phyloP scores from a whole-genome alignment of 2,329 filamentous ascomycete species.

The Xylaria digitata region DNA sequence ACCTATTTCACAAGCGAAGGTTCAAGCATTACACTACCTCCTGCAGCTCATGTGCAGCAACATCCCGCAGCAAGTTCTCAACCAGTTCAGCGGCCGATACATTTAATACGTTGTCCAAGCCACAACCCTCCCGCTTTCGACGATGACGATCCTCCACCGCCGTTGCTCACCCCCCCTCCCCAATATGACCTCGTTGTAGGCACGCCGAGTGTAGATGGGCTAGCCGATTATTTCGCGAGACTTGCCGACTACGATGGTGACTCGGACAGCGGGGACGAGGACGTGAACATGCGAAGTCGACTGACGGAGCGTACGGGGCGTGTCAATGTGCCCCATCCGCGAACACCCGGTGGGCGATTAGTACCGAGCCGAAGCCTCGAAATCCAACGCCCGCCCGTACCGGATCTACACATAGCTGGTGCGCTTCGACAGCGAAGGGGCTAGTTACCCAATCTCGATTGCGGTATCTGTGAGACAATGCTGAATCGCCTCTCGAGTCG shows the following conservation, averaged over 20 bases:
- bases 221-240: constrained; percentile 89
- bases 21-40: constrained; percentile 59
- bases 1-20: constrained; percentile 38
- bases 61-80: constrained; percentile 42
- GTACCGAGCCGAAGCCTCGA: constrained; percentile 69
- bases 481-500: not conserved
- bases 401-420: constrained; percentile 47
- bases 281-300: constrained; percentile 50
- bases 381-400: constrained; percentile 58
- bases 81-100: constrained; percentile 70
- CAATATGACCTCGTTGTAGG: constrained; percentile 85
- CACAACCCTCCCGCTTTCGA: constrained; percentile 91
- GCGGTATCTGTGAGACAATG: constrained; percentile 21
- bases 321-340: constrained; percentile 68
- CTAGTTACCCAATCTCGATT: constrained; percentile 38
- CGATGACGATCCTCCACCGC: constrained; percentile 80
- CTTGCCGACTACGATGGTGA: constrained; percentile 75
- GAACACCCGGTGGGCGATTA: constrained; percentile 63
- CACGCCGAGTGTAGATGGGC: constrained; percentile 71
- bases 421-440: constrained; percentile 44
- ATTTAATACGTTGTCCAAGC: constrained; percentile 83
- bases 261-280: constrained; percentile 51
- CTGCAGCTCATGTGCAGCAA: constrained; percentile 65
- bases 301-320: constrained; percentile 64
- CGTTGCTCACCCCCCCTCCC: constrained; percentile 78